Evolutionary conservation across 2,329 filamentous ascomycete genomes (phyloP).

Genomic region (Ophiostoma fasciatum): DNA sequence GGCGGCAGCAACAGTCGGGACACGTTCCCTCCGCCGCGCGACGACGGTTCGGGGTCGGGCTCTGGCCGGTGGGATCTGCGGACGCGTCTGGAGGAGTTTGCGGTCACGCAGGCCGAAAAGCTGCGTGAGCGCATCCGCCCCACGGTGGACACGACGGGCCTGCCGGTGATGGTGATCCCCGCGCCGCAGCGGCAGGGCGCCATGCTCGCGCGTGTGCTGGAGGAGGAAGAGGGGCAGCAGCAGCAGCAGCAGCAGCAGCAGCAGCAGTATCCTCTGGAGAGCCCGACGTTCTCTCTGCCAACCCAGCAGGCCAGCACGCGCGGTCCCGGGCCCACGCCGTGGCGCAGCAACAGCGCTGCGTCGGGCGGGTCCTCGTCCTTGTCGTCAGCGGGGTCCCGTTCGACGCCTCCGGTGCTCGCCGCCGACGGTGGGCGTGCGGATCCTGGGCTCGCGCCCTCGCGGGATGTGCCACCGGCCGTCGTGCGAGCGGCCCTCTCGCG

Average conservation of each 20-base stretch:
- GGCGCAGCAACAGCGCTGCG: conserved; percentile 5
- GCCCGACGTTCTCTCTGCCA: too few species aligned
- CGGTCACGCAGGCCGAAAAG: conserved; percentile 43
- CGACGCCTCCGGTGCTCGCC: neutral
- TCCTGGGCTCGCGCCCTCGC: neutral
- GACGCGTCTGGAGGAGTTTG: conserved; percentile 44
- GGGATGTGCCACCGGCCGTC: conserved; percentile 4
- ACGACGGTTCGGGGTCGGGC: too few species aligned
- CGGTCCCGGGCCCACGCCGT: too few species aligned
- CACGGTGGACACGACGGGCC: conserved; percentile 35
- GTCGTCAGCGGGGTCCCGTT: neutral
- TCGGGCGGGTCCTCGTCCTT: conserved; percentile 4
- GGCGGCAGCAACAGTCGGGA: too few species aligned
- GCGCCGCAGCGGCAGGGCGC: conserved; percentile 44
- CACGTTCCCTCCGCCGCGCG: too few species aligned
- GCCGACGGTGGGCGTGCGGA: too few species aligned
- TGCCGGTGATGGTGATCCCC: conserved; percentile 46
- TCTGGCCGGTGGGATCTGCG: conserved; percentile 38
- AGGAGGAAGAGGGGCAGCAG: conserved; percentile 30
- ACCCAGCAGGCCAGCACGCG: neutral
- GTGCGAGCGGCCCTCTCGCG: conserved; percentile 3
- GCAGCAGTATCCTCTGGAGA: too few species aligned
- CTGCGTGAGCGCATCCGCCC: conserved; percentile 41
- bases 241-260: conserved; percentile 4
- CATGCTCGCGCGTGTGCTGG: conserved; percentile 39